Evolutionary conservation across 768 basidiomycete species (phyloP), one percentile per base, ranked within the genome.

Genomic region (Stropharia rugosoannulata): DNA sequence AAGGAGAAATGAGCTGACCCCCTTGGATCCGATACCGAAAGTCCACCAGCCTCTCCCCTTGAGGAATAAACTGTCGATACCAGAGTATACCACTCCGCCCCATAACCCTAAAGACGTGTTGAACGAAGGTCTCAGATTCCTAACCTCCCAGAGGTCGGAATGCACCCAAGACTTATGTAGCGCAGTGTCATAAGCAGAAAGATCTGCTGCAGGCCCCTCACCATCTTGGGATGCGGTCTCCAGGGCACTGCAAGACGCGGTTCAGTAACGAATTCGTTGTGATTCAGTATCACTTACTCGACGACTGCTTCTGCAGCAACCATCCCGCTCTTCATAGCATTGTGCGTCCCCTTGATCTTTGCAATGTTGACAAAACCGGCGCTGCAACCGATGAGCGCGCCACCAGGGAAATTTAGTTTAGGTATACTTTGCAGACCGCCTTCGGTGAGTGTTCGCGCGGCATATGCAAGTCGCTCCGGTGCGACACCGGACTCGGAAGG

Each of bases 241-340:
- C 4, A 64, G 10, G 18, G 41, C 52, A 44, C 68, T 66, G 40
- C 74, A 70, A 48, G 22, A 22, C 22, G 96, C 72, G 4, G 81
- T 81, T 45, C 13, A 45, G 16, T 13, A 11, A 6, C 13, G 19
- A 13, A 5, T 22, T 45, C 43, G 19, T 4, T 3, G 10, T 7
- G 15, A 19, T 11, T 10, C 13, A 5, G 9, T 4, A 13, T 9
- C 13, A 19, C 43, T 19, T 25, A 45, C 5, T 85, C 79, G 61
- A 79, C 94, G 0, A 92, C 92, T 0, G 90, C 80, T 68, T 99
- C 95, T 1, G 93, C 96, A 27, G 95, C 96, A 16, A 98, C 78
- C 89, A 98, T 98, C 27, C 97, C 97, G 37, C 89, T 93, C 80
- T 98, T 95, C 97, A 99, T 98, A 2, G 96, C 95, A 57, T 95